Evolutionary conservation across 345 rosid genomes (phyloP).

Genomic region (Abelmoschus esculentus): DNA sequence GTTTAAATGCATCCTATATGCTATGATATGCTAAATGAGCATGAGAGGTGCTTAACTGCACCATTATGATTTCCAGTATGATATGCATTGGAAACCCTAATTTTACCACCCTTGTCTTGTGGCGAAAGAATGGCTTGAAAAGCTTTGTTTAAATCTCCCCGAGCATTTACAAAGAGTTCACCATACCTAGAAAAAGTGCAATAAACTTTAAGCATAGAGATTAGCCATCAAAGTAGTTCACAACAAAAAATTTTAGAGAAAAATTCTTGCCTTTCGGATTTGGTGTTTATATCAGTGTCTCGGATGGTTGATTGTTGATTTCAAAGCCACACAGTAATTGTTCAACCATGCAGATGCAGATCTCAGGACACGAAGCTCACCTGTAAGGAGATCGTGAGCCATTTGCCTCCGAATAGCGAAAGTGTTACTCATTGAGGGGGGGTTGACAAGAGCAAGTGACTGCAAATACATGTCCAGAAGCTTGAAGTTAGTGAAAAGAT

Average conservation of each 20-base stretch:
- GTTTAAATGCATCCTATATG: no score
- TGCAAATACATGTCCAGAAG: conserved; percentile 19
- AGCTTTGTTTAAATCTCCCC: neutral
- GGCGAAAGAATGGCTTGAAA: neutral
- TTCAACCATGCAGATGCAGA: conserved; percentile 66
- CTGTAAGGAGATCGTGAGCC: conserved; percentile 60
- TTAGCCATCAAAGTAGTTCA: neutral
- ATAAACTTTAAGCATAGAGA: neutral
- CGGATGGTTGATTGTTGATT: neutral
- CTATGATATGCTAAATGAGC: no score
- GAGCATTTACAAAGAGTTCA: neutral
- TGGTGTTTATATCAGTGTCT: neutral
- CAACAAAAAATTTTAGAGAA: neutral
- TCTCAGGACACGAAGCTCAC: conserved; percentile 62
- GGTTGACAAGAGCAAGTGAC: conserved; percentile 28
- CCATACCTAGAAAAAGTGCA: neutral
- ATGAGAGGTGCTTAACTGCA: no score
- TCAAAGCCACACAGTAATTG: conserved; percentile 43
- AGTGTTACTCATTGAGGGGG: conserved; percentile 15
- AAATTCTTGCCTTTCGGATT: neutral
- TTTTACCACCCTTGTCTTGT: no score
- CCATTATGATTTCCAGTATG: no score
- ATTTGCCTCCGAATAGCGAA: conserved; percentile 37
- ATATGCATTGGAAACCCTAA: no score
- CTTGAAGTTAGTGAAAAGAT: neutral